Evolutionary conservation across 208 protist genomes (phyloP), one percentile per base, ranked within the genome.

Genomic region (Trypanosomatidae sp.): DNA sequence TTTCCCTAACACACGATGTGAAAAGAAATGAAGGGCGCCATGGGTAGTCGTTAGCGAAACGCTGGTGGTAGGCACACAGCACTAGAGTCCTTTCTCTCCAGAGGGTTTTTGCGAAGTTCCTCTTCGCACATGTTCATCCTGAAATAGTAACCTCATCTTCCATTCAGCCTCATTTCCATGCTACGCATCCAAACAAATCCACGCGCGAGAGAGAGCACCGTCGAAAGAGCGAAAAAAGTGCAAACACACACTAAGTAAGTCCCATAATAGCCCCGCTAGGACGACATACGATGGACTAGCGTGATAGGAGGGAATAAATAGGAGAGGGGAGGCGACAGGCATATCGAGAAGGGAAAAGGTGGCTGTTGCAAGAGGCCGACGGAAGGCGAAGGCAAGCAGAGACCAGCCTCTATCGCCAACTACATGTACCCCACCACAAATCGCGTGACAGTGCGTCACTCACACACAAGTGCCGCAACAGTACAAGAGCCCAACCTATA

Each of bases 221-320:
- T 58, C 7, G 53, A 68, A n/a, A 43, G 5, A n/a, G 8, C 36
- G 3, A 49, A 74, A 56, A 66, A 67, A 65, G 36, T 65, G 28
- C 49, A 28, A 55, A 12, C 50, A 22, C 22, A 25, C 22, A 8
- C 22, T 55, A n/a, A 6, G 5, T 28, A 9, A 55, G 10, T 19
- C 8, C 22, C 50, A 25, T 55, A 55, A 3, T n/a, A 19, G 22
- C 50, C 22, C 25, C 50, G 25, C 22, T n/a, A 55, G 50, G 50
- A 1, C 22, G 8, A 6, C 22, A 55, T 55, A 12, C 50, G 8
- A 55, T 25, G 49, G 44, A 13, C 36, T 28, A 58, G 36, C 2
- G 43, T 62, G 50, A 47, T 6, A 49, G 62, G 36, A 30, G 46
- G n/a, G 59, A 69, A 74, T 19, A 71, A 77, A 66, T 10, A 53